Evolutionary conservation across 2,329 filamentous ascomycete genomes (phyloP).

Genomic region (Fusarium scirpi): DNA sequence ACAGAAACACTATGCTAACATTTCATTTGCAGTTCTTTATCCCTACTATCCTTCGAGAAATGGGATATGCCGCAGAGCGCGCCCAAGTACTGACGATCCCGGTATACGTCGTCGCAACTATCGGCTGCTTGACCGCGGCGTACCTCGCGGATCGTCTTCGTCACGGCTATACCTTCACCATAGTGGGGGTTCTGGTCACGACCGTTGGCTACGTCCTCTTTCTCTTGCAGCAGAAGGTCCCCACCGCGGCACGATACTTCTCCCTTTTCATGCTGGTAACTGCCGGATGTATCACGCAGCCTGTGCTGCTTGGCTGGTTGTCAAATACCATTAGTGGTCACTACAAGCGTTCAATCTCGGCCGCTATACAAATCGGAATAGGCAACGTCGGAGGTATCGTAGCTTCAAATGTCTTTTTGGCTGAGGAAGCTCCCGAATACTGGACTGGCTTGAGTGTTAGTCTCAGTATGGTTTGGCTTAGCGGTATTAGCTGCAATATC

Average conservation of each 20-base stretch:
- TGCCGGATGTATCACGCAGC: conserved; percentile 16
- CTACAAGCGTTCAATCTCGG: conserved; percentile 6
- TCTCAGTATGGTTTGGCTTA: conserved; percentile 19
- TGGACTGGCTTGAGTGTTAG: conserved; percentile 19
- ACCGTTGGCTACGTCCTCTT: conserved; percentile 21
- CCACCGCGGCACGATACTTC: conserved; percentile 26
- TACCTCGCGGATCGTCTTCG: background rate
- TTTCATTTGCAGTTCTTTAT: conserved; percentile 58
- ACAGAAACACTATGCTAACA: rapidly evolving
- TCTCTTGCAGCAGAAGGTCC: conserved; percentile 3
- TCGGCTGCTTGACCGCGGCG: conserved; percentile 65
- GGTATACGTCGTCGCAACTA: conserved; percentile 71
- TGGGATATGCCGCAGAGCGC: conserved; percentile 67
- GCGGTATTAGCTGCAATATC: background rate
- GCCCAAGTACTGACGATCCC: conserved; percentile 75
- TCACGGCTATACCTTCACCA: conserved; percentile 23
- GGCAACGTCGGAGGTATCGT: conserved; percentile 63
- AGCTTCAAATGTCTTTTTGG: conserved; percentile 21
- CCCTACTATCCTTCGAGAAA: conserved; percentile 71
- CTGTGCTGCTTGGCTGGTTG: conserved; percentile 76
- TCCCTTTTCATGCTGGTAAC: conserved; percentile 14
- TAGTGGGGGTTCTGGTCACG: conserved; percentile 2
- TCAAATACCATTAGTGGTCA: conserved; percentile 70
- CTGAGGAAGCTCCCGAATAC: conserved; percentile 9
- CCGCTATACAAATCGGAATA: background rate